Conservation (phyloP, 371 early-diverging fungal genomes). For the Dentiscutata heterogama region DNA sequence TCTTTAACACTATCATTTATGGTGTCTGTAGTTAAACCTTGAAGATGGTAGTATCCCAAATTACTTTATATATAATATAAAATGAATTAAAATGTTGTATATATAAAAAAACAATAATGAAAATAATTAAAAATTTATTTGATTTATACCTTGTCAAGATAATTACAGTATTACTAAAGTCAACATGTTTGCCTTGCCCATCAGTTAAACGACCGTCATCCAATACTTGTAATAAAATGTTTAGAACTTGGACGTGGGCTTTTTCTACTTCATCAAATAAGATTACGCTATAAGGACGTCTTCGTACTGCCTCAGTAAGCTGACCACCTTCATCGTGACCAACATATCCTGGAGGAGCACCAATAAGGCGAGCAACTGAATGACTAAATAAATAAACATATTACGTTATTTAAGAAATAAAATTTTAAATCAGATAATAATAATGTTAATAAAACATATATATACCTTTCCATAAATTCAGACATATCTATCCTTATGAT, state of each 20-base stretch:
- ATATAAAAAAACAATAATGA: neutral
- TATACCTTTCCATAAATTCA: slow-evolving; percentile 83
- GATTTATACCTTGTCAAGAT: slow-evolving; percentile 87
- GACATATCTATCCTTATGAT: slow-evolving; percentile 95
- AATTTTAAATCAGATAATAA: neutral
- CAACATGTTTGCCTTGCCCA: slow-evolving; percentile 86
- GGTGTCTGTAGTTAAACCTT: slow-evolving; percentile 61
- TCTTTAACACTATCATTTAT: slow-evolving; percentile 66
- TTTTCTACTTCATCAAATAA: slow-evolving; percentile 96
- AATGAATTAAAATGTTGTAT: neutral
- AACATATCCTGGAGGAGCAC: slow-evolving; percentile 91
- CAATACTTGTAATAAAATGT: slow-evolving; percentile 84
- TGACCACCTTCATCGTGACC: slow-evolving; percentile 91
- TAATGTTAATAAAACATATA: neutral
- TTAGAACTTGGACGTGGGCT: slow-evolving; percentile 82
- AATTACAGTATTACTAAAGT: slow-evolving; percentile 93
- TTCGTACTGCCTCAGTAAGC: slow-evolving; percentile 90
- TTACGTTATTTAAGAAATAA: slow-evolving; percentile 54
- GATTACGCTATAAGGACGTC: slow-evolving; percentile 92
- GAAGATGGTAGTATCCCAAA: slow-evolving; percentile 77
- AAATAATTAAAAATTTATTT: neutral
- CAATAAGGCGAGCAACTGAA: slow-evolving; percentile 85
- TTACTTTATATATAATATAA: slow-evolving; percentile 27
- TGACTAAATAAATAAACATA: slow-evolving; percentile 48
- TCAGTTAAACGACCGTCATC: slow-evolving; percentile 95